Base-by-base conservation (phyloP, 139 green algal genomes). In the Eudorina sp. region DNA sequence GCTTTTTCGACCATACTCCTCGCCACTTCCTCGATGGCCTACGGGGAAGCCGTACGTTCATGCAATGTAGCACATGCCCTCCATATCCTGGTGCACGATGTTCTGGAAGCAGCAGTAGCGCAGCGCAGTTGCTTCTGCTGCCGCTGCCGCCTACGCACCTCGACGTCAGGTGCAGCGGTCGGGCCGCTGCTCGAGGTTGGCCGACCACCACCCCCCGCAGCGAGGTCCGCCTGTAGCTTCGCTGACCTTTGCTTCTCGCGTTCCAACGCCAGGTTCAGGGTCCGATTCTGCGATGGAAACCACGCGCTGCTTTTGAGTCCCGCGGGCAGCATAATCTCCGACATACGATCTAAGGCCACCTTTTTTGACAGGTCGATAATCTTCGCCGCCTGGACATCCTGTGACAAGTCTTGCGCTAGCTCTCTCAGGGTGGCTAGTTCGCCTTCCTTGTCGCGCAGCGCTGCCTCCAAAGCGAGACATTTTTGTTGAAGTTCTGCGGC, bases 361-460 rank as follows among this genome's bases (percentile, higher is more conserved):
- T 95, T 95, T 40, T 93, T 94, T 2, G 92, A 94, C 53, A 95
- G 75, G 43, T 95, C 93, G 11, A 95, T 93, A 40, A 95, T 91
- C 40, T 92, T 95, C 9, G 88, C 89, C 16, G 91, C 82, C 68
- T 95, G 93, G 31, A 91, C 72, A 81, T 95, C 93, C n/a, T 90
- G 76, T 1, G 74, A 76, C 40, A 93, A 86, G 70, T 94, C 62
- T 66, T 93, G 62, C 1, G 80, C 66, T 0, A 88, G 38, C 36
- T 88, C 83, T 36, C 68, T 21, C 6, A 88, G 53, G 3, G 68
- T 73, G 4, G 13, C 21, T 1, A 88, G 27, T n/a, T 88, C 83
- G 25, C 58, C 48, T 8, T 88, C 83, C 9, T 19, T 72, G 43
- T 76, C 48, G 27, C 51, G 68, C 19, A 88, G 53, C 5, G 81